Base-by-base conservation (phyloP, 2,329 filamentous ascomycete genomes). In the Tolypocladium cylindrosporum region DNA sequence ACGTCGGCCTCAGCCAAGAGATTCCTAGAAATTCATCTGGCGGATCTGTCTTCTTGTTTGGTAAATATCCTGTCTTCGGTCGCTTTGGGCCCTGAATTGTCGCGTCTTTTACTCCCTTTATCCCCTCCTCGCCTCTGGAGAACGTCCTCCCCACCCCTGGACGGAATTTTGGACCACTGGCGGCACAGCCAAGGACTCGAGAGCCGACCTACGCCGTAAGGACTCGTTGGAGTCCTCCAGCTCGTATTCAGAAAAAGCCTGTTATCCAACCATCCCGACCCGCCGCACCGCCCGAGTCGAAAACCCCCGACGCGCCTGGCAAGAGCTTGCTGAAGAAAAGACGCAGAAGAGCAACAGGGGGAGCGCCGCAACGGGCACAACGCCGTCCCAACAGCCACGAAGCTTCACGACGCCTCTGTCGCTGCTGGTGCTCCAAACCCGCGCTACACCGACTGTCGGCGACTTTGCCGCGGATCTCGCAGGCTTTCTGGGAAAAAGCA, bases 231-330 rank as follows among this genome's bases (percentile, higher is more conserved):
- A 36, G 48, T 51, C 48, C 48, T 51, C 19, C 48, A 51, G 48
- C 48, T 51, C 48, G 48, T 51, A 57, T 66, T 63, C 64, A 60
- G 63, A 59, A 62, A 61, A 62, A 60, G 54, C 60, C 57, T 62
- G 59, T 59, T 60, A 57, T 63, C 62, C 65, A 66, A 63, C 66
- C 63, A 65, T 54, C 61, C 59, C 64, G 63, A 69, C 62, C 65
- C 63, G 66, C 67, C 61, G 64, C 67, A 63, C 61, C 61, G 61
- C 62, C 61, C 58, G 52, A 57, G 60, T 60, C 63, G 60, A 62
- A 64, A 62, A 60, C 63, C 55, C 55, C 61, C 60, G 55, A 62
- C 61, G 60, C 16, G 16, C 48, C 48, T 19, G 19, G 31, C 48
- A 51, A 13, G 48, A 36, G 19, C 16, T 6, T 51, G 48, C 48